phyloP scores from a whole-genome alignment of 148 eudicot species.

The Rhododendron ovatum region DNA sequence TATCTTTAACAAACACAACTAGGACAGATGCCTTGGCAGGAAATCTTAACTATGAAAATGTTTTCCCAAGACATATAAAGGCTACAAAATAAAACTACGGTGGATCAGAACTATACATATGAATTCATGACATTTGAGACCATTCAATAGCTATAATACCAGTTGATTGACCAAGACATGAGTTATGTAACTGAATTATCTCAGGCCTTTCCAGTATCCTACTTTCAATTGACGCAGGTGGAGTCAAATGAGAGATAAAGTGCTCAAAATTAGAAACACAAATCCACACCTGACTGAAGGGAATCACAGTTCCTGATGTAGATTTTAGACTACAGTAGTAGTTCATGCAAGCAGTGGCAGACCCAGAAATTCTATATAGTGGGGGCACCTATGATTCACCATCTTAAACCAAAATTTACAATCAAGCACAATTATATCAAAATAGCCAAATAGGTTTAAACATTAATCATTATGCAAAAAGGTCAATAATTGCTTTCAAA shows the following conservation, averaged over 20 bases:
- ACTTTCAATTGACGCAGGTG: background rate
- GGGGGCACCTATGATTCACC: too few relatives aligned
- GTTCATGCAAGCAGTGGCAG: background rate
- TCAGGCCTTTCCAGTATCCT: background rate
- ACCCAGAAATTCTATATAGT: too few relatives aligned
- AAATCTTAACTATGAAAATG: background rate
- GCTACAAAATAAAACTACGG: background rate
- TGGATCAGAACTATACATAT: background rate
- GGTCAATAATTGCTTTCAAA: too few relatives aligned
- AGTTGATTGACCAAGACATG: background rate
- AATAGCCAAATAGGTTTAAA: too few relatives aligned
- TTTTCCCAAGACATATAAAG: background rate
- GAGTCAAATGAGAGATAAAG: background rate
- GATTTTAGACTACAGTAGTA: background rate
- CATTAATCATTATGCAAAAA: too few relatives aligned
- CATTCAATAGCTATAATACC: background rate
- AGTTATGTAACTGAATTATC: background rate
- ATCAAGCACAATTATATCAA: too few relatives aligned
- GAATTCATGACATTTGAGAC: background rate
- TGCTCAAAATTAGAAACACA: background rate
- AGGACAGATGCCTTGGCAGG: background rate
- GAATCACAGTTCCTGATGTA: background rate
- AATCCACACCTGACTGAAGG: background rate
- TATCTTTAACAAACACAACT: conserved; percentile 1
- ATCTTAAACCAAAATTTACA: too few relatives aligned